These are phyloP conservation scores for Aspergillus incahuasiensis DNA, from an alignment of 495 filamentous ascomycete species.

Conservation along the genomic window DNA sequence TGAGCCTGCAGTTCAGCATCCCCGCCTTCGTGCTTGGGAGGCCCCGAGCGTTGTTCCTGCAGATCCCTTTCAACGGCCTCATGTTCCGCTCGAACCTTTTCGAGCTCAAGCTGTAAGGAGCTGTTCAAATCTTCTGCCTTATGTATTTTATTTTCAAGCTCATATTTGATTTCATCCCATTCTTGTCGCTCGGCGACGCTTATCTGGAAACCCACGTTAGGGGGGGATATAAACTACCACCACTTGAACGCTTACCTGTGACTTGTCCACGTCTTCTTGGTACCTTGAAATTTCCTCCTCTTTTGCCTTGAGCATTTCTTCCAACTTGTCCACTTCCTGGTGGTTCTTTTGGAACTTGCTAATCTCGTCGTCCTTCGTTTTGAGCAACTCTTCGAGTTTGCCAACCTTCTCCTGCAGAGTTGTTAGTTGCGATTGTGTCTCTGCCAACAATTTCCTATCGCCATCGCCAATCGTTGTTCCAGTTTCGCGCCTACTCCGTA, in stretches of 20 bases:
- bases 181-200: constrained; percentile 52
- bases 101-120: constrained; percentile 71
- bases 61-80: constrained; percentile 58
- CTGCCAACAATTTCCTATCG: constrained; percentile 66
- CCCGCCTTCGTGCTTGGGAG: constrained; percentile 27
- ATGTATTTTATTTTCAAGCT: constrained; percentile 72
- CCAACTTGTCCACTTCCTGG: constrained; percentile 54
- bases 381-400: constrained; percentile 58
- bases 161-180: constrained; percentile 68
- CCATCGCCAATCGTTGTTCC: constrained; percentile 51
- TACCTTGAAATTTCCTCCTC: constrained; percentile 44
- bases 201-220: constrained; percentile 25
- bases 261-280: constrained; percentile 36
- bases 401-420: constrained; percentile 70
- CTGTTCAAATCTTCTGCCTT: constrained; percentile 74
- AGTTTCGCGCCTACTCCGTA: constrained; percentile 53
- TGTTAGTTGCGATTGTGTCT: constrained; percentile 72
- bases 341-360: constrained; percentile 40
- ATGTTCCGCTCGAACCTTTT: constrained; percentile 64
- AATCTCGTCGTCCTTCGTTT: constrained; percentile 56
- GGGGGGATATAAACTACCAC: background rate
- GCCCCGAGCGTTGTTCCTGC: constrained; percentile 58
- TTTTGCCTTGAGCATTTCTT: constrained; percentile 48
- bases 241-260: constrained; percentile 34
- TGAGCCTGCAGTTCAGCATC: constrained; percentile 48